Conservation (phyloP, 441 rosid genomes). For the Adansonia madagascariensis region DNA sequence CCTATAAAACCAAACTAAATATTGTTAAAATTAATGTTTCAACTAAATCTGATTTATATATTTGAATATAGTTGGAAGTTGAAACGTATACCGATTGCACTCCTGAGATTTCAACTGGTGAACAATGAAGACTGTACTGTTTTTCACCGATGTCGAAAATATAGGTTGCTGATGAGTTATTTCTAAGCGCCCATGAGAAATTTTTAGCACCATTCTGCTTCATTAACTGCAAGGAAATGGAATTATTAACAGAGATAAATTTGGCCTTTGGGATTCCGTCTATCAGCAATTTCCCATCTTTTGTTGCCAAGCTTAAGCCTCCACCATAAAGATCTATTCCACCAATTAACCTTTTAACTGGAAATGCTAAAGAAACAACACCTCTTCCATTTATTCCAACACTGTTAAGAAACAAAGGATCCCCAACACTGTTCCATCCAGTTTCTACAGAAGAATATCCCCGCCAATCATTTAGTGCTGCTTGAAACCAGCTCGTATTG, state of each 20-base stretch:
- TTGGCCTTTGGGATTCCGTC: conserved; percentile 39
- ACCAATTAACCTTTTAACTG: conserved; percentile 36
- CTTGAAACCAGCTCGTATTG: conserved; percentile 46
- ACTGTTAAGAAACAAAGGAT: conserved; percentile 43
- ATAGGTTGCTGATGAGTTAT: conserved; percentile 18
- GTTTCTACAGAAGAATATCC: conserved; percentile 47
- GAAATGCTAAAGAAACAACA: conserved; percentile 55
- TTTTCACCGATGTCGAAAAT: conserved; percentile 29
- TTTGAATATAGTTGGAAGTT: neutral
- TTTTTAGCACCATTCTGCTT: conserved; percentile 19
- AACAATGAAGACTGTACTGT: conserved; percentile 42
- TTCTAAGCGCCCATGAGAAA: conserved; percentile 36
- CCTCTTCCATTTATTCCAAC: conserved; percentile 39
- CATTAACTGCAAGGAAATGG: conserved; percentile 30
- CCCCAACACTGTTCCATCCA: conserved; percentile 40
- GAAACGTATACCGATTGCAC: conserved; percentile 34
- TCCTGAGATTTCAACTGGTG: conserved; percentile 41
- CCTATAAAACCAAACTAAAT: conserved; percentile 42
- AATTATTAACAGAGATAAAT: conserved; percentile 22
- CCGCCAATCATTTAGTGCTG: conserved; percentile 36
- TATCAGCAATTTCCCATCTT: conserved; percentile 42
- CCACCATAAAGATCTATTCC: conserved; percentile 47
- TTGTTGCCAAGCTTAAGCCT: conserved; percentile 52
- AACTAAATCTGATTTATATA: too few relatives aligned
- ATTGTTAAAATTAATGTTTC: neutral